These are phyloP conservation scores for Aspergillus sp. DNA, from an alignment of 2,329 filamentous ascomycete species.

Conservation along the genomic window DNA sequence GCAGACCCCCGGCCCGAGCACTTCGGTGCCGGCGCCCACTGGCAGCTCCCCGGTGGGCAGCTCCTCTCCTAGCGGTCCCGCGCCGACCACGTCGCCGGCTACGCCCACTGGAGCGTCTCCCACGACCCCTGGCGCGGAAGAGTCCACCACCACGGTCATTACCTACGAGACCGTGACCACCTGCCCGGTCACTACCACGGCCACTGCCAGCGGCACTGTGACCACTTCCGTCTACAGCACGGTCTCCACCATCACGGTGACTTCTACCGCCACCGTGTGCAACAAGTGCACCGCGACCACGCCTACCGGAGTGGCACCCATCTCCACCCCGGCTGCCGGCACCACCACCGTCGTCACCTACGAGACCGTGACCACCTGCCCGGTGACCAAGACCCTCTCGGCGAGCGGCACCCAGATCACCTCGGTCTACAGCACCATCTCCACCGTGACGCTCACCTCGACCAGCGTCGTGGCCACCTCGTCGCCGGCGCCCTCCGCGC, in stretches of 20 bases:
- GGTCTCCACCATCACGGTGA: conserved; percentile 49
- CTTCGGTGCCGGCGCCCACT: conserved; percentile 8
- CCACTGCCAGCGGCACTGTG: conserved; percentile 47
- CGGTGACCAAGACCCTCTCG: conserved; percentile 35
- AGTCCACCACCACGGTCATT: conserved; percentile 23
- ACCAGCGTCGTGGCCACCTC: conserved; percentile 21
- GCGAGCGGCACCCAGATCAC: conserved; percentile 51
- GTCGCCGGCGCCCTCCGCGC: conserved; percentile 29
- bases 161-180: conserved; percentile 30
- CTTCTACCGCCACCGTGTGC: conserved; percentile 28
- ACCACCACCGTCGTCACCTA: conserved; percentile 19
- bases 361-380: conserved; percentile 32
- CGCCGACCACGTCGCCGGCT: conserved; percentile 8
- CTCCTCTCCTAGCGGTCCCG: conserved; percentile 8
- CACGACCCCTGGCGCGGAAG: conserved; percentile 9
- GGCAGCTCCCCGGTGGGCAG: conserved; percentile 4
- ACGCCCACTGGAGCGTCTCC: conserved; percentile 8
- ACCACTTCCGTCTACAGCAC: conserved; percentile 56
- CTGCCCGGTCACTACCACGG: conserved; percentile 30
- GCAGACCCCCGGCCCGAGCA: neutral
- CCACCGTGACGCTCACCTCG: conserved; percentile 37
- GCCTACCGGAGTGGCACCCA: conserved; percentile 3
- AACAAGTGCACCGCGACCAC: conserved; percentile 14
- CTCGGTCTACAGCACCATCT: conserved; percentile 57
- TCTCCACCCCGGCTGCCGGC: conserved; percentile 2